These are phyloP conservation scores for Phytophthora tubulina DNA, from an alignment of 352 stramenopile genomes.

Conservation along the genomic window DNA sequence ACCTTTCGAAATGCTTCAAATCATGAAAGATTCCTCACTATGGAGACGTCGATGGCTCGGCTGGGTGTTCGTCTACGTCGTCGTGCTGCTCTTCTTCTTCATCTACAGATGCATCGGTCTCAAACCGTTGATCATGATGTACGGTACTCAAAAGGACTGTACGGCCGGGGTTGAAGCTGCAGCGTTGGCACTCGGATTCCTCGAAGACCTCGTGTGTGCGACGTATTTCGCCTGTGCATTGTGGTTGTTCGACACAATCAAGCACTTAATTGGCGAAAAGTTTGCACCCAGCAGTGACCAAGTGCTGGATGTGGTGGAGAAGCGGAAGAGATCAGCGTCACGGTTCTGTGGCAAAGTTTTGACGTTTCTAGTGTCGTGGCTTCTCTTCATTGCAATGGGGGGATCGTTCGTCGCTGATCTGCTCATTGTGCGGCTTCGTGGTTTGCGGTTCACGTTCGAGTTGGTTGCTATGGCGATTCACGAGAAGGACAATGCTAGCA, in stretches of 20 bases:
- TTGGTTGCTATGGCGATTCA: constrained; percentile 50
- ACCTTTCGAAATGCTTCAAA: constrained; percentile 7
- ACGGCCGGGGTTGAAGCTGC: constrained; percentile 21
- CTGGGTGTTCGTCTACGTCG: constrained; percentile 47
- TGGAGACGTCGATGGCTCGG: constrained; percentile 41
- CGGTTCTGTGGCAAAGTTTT: constrained; percentile 26
- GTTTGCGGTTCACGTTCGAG: constrained; percentile 61
- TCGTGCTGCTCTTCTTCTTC: constrained; percentile 47
- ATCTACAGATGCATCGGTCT: constrained; percentile 40
- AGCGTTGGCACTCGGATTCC: constrained; percentile 43
- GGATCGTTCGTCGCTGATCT: constrained; percentile 46
- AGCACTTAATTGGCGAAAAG: constrained; percentile 1
- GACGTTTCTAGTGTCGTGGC: constrained; percentile 44
- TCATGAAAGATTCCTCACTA: background rate
- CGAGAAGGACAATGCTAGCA: constrained; percentile 42
- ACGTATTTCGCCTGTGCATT: constrained; percentile 26
- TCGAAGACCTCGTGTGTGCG: constrained; percentile 54
- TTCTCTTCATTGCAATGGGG: constrained; percentile 38
- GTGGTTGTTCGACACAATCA: constrained; percentile 19
- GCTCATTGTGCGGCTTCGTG: constrained; percentile 46
- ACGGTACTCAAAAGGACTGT: constrained; percentile 33
- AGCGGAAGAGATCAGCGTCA: background rate
- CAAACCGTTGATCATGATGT: constrained; percentile 39
- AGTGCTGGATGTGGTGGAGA: background rate
- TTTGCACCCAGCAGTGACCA: background rate